A percentile compares a stretch with the other conserved stretches of the same genome.
Conservation (phyloP, 768 basidiomycete species). For the Saitozyma sp. region DNA sequence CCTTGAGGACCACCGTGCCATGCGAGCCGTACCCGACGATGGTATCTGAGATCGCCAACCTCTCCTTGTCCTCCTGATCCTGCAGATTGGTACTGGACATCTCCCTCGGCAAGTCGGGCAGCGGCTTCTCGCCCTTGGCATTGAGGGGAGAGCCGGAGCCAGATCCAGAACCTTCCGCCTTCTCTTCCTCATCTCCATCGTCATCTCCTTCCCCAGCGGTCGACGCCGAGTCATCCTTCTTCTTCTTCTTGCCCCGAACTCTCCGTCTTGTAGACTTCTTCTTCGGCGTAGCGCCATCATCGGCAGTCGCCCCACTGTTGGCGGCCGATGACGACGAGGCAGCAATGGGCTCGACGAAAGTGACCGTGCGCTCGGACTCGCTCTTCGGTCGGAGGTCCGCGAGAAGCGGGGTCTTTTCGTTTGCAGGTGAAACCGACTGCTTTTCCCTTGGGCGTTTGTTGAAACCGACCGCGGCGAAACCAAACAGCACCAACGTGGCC, state of each 20-base stretch:
- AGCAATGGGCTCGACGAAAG: constrained; percentile 15
- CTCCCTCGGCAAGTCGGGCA: constrained; percentile 37
- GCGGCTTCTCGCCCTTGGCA: constrained; percentile 37
- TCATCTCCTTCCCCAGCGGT: constrained; percentile 51
- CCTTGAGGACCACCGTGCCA: constrained; percentile 92
- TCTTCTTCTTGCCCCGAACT: constrained; percentile 60
- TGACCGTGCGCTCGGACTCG: constrained; percentile 10
- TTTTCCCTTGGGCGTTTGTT: constrained; percentile 6
- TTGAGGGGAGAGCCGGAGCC: constrained; percentile 15
- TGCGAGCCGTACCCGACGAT: constrained; percentile 75
- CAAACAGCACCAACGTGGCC: constrained; percentile 20
- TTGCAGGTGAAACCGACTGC: constrained; percentile 7
- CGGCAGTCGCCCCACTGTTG: constrained; percentile 1
- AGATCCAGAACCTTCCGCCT: constrained; percentile 36
- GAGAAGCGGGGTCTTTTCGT: constrained; percentile 37
- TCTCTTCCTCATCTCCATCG: constrained; percentile 50
- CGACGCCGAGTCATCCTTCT: constrained; percentile 43
- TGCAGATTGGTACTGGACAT: constrained; percentile 33
- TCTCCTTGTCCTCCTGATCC: constrained; percentile 42
- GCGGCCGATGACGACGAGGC: constrained; percentile 2
- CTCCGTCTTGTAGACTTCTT: constrained; percentile 44
- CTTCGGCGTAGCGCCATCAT: constrained; percentile 22
- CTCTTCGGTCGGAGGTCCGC: constrained; percentile 1
- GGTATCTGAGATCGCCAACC: constrained; percentile 51
- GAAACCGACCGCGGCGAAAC: constrained; percentile 8